A percentile compares a stretch with the other conserved stretches of the same genome.
Conservation (phyloP, 148 eudicot species). For the Fagopyrum esculentum region DNA sequence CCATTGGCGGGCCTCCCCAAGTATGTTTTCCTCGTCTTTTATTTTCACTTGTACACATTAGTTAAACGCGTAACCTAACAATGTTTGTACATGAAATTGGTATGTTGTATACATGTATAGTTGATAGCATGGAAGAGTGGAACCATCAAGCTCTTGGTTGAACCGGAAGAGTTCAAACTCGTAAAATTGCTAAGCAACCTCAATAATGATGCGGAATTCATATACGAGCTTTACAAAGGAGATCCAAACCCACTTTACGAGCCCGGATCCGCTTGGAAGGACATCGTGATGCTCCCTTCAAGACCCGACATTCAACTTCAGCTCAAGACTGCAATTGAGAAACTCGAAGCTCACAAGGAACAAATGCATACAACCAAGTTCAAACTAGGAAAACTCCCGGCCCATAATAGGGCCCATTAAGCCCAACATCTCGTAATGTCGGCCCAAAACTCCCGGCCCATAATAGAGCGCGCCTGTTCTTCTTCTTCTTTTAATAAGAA, state of each 20-base stretch:
- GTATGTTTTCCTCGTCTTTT: slow-evolving; percentile 20
- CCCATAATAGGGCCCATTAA: not conserved
- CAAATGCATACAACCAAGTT: not conserved
- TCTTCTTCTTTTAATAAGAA: too few relatives aligned
- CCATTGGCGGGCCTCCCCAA: slow-evolving; percentile 41
- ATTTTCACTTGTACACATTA: not conserved
- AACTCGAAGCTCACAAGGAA: slow-evolving; percentile 20
- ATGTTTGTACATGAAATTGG: too few relatives aligned
- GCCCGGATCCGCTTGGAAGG: slow-evolving; percentile 66
- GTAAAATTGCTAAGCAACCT: slow-evolving; percentile 31
- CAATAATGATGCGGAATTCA: slow-evolving; percentile 67
- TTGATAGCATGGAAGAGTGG: slow-evolving; percentile 85
- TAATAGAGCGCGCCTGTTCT: too few relatives aligned
- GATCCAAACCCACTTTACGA: slow-evolving; percentile 19
- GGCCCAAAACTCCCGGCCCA: not conserved
- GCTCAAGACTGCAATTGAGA: slow-evolving; percentile 39
- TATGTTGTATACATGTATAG: slow-evolving; percentile 20
- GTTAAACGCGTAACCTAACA: too few relatives aligned
- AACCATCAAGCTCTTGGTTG: slow-evolving; percentile 50
- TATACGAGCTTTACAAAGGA: slow-evolving; percentile 49
- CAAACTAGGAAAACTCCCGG: not conserved
- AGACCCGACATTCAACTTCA: slow-evolving; percentile 40
- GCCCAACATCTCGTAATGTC: not conserved
- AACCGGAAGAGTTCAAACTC: slow-evolving; percentile 51
- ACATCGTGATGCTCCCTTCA: slow-evolving; percentile 38